phyloP scores from a whole-genome alignment of 805 yeast species.

The Zygosaccharomyces siamensis region DNA sequence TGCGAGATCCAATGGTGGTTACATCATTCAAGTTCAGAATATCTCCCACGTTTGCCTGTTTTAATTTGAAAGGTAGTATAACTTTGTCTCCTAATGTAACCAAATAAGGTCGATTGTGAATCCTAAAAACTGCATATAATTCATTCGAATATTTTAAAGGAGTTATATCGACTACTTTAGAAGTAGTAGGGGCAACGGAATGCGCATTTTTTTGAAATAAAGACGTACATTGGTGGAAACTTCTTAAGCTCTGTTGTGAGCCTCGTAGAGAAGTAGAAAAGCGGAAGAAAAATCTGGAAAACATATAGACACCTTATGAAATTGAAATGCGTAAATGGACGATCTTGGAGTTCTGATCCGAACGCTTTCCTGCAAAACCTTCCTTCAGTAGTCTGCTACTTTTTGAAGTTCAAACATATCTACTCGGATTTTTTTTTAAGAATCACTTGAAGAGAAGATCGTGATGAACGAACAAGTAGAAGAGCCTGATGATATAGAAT shows the following conservation, averaged over 20 bases:
- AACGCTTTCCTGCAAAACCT: background rate
- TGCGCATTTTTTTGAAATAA: constrained; percentile 4
- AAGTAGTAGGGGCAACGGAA: background rate
- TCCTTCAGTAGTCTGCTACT: background rate
- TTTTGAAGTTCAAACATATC: background rate
- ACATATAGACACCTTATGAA: background rate
- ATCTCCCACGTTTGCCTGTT: constrained; percentile 79
- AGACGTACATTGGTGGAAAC: background rate
- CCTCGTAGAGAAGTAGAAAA: background rate
- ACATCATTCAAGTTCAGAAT: constrained; percentile 68
- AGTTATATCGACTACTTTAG: constrained; percentile 39
- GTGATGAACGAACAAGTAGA: background rate
- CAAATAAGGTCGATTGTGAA: constrained; percentile 79
- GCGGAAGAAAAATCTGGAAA: background rate
- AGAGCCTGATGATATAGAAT: background rate
- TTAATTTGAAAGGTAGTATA: constrained; percentile 71
- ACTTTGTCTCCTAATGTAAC: constrained; percentile 89
- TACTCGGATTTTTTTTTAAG: background rate
- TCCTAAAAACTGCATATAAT: constrained; percentile 74
- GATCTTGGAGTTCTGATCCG: background rate
- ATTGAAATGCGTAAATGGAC: background rate
- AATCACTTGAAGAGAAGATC: background rate
- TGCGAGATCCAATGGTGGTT: constrained; percentile 77
- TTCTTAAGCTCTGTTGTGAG: constrained; percentile 1
- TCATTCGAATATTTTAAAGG: constrained; percentile 64